Conservation (phyloP, 257 asterid genomes). For the Ehretia macrophylla region DNA sequence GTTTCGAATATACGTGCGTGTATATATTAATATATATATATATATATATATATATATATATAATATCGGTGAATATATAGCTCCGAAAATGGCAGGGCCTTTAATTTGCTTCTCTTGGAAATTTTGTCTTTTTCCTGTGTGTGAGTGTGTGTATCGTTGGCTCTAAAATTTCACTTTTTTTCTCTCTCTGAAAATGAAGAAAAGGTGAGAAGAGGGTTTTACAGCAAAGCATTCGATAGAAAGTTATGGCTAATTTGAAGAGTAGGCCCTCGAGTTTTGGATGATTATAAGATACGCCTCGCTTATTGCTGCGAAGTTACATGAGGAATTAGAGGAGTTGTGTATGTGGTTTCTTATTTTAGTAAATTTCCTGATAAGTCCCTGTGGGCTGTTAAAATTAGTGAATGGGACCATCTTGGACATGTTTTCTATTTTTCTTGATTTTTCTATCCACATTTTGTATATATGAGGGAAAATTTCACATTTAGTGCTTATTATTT, state of each 20-base stretch:
- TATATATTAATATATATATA: not conserved
- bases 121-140: not conserved
- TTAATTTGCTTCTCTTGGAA: constrained; percentile 6
- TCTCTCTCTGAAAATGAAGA: not conserved
- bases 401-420: no score
- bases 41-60: no score
- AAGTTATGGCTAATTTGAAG: constrained; percentile 1
- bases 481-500: no score
- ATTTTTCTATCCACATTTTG: no score
- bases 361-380: no score
- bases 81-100: constrained; percentile 5
- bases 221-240: constrained; percentile 21
- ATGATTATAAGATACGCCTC: not conserved
- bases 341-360: no score
- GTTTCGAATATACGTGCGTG: not conserved
- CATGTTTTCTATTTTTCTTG: no score
- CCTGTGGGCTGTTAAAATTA: no score
- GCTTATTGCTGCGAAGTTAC: no score
- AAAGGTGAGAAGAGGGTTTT: constrained; percentile 38
- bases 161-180: not conserved
- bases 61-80: not conserved
- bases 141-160: not conserved
- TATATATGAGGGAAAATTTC: no score
- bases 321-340: no score
- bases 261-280: not conserved